Evolutionary conservation across 371 early-diverging fungal genomes (phyloP).

Genomic region (Haplosporangium sp.): DNA sequence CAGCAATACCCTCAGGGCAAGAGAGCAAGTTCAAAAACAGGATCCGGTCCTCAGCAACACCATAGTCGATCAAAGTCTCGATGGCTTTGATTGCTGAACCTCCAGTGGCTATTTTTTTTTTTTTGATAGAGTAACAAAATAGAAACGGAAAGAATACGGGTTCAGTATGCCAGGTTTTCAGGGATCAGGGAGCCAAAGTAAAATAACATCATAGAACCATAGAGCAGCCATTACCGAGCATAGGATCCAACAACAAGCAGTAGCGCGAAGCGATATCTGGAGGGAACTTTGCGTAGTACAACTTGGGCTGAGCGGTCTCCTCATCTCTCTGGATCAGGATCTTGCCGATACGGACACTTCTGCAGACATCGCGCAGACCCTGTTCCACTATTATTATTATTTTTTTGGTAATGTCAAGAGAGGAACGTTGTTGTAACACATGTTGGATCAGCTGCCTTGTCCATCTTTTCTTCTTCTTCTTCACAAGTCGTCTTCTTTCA

Average conservation of each 20-base stretch:
- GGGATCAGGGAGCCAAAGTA: no score
- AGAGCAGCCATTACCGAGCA: constrained; percentile 78
- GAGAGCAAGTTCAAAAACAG: constrained; percentile 87
- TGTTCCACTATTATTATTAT: constrained; percentile 71
- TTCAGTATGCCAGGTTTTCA: no score
- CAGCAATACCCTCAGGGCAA: constrained; percentile 84
- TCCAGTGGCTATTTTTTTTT: constrained; percentile 86
- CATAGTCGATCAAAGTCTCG: constrained; percentile 85
- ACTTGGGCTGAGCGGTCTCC: constrained; percentile 90
- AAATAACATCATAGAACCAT: no score
- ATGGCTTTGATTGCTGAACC: constrained; percentile 93
- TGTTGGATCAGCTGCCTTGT: background rate
- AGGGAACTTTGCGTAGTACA: constrained; percentile 93
- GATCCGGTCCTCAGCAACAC: constrained; percentile 88
- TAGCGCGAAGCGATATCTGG: constrained; percentile 87
- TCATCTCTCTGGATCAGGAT: constrained; percentile 96
- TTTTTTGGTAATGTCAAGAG: no score
- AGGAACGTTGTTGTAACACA: no score
- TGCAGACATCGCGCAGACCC: constrained; percentile 91
- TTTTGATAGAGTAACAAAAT: no score
- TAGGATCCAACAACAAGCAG: constrained; percentile 91
- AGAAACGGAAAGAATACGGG: no score
- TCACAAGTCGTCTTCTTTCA: background rate
- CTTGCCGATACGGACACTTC: constrained; percentile 92
- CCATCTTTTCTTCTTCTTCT: background rate